Evolutionary conservation across 768 basidiomycete genomes (phyloP), one percentile per base, ranked within the genome.

Genomic region (Symmetrospora coprosmae): DNA sequence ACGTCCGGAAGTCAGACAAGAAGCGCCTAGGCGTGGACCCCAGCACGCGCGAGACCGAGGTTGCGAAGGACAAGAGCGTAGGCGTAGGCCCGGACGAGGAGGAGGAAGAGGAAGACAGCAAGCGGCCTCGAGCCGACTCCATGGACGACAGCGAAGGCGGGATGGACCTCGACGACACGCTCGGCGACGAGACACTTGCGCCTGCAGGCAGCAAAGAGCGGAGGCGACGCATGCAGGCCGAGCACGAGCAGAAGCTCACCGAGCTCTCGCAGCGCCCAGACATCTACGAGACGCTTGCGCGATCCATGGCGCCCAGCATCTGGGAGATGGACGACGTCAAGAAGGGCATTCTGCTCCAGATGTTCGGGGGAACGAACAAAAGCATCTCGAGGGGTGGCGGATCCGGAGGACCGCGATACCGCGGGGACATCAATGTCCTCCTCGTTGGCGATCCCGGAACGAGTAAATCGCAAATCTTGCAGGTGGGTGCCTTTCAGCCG

Each of bases 251-350:
- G 64, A 84, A 81, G 68, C 73, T 97, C 34, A 74, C 78, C 48
- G 81, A 84, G 37, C 78, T 94, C 30, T 85, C 85, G 67, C 73
- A 78, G 64, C 74, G 80, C 56, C 80, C 81, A 17, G 90, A 94
- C 71, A 75, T 97, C 28, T 97, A 97, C 71, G 87, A 88, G 1
- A 74, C 86, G 27, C 77, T 97, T 4, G 75, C 90, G 7, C 77
- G 84, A 17, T 87, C 85, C 1, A 78, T 99, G 56, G 92, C 91
- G 1, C 94, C 94, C 16, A 86, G 83, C 33, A 94, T 99, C 65
- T 97, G 87, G 83, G 86, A 88, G 72, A 85, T 97, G 86, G 91
- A 97, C 25, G 94, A 99, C 70, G 89, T 97, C 61, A 99, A 99
- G 76, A 96, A 97, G 76, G 94, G 94, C 0, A 94, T 97, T 52